phyloP scores from a whole-genome alignment of 176 grass and related monocot genomes.

The Bromus sterilis region DNA sequence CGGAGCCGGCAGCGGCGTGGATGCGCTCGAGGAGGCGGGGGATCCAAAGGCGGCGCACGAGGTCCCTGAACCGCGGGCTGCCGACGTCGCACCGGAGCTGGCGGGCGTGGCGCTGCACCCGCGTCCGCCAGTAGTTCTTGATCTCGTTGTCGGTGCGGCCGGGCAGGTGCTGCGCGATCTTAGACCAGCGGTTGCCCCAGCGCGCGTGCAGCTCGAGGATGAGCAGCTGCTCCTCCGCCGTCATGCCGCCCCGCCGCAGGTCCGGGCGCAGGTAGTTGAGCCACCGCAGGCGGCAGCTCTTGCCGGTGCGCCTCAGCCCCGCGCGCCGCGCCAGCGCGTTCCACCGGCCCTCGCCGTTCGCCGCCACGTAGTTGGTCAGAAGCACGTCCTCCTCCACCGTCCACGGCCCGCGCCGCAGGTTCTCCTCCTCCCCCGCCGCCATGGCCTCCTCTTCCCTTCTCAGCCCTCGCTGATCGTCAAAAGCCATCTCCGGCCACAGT shows the following conservation, averaged over 20 bases:
- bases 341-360: constrained; percentile 80
- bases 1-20: neutral
- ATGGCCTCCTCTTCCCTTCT: constrained; percentile 40
- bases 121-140: constrained; percentile 97
- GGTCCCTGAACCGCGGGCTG: constrained; percentile 83
- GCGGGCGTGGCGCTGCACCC: constrained; percentile 86
- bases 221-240: constrained; percentile 81
- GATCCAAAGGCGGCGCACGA: constrained; percentile 88
- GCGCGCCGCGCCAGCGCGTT: constrained; percentile 81
- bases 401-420: constrained; percentile 81
- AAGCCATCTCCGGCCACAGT: neutral
- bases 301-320: constrained; percentile 73
- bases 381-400: constrained; percentile 80
- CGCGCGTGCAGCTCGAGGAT: constrained; percentile 89
- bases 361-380: constrained; percentile 66
- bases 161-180: constrained; percentile 87
- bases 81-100: constrained; percentile 89
- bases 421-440: neutral
- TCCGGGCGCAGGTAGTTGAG: constrained; percentile 95
- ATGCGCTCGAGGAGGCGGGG: constrained; percentile 80
- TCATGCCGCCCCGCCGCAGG: constrained; percentile 74
- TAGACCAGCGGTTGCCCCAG: constrained; percentile 97
- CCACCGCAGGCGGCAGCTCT: constrained; percentile 91
- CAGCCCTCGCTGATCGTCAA: neutral
- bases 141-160: constrained; percentile 96